A percentile compares a stretch with the other conserved stretches of the same genome.
phyloP scores from a whole-genome alignment of 2,329 filamentous ascomycete species.

The Cordyceps militaris region DNA sequence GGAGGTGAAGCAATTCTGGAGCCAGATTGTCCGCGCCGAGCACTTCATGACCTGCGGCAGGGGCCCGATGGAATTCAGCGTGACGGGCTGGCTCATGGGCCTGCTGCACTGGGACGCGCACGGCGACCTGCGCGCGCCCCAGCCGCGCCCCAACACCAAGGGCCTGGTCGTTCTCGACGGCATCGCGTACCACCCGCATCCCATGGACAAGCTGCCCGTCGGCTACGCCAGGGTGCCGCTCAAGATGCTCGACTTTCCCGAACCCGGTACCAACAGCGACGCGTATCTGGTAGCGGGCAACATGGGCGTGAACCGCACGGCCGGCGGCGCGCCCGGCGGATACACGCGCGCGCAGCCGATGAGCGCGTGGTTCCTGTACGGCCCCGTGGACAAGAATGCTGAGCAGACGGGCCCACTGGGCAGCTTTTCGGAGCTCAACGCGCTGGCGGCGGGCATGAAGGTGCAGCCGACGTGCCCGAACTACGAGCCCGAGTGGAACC shows the following conservation, averaged over 20 bases:
- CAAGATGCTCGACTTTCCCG: conserved; percentile 28
- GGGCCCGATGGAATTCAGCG: conserved; percentile 26
- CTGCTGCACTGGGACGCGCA: conserved; percentile 38
- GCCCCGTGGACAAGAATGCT: conserved; percentile 24
- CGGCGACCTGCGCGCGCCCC: conserved; percentile 23
- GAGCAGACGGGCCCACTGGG: conserved; percentile 18
- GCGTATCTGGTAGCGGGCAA: conserved; percentile 34
- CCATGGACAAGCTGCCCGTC: conserved; percentile 26
- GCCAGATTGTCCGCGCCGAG: conserved; percentile 31
- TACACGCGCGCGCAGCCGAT: conserved; percentile 27
- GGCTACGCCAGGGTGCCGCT: conserved; percentile 35
- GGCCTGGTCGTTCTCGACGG: conserved; percentile 21
- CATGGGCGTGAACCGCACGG: conserved; percentile 26
- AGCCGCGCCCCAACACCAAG: background rate
- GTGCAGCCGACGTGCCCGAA: conserved; percentile 3
- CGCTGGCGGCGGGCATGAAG: background rate
- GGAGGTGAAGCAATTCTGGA: conserved; percentile 36
- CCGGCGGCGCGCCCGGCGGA: conserved; percentile 13
- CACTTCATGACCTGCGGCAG: conserved; percentile 24
- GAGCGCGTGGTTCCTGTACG: conserved; percentile 36
- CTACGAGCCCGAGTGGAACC: background rate
- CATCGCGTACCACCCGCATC: conserved; percentile 23
- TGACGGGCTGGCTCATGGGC: conserved; percentile 43
- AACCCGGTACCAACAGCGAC: conserved; percentile 20
- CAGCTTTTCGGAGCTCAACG: conserved; percentile 18